Base-by-base conservation (phyloP, 2,329 filamentous ascomycete species). In the Huntiella abstrusa region DNA sequence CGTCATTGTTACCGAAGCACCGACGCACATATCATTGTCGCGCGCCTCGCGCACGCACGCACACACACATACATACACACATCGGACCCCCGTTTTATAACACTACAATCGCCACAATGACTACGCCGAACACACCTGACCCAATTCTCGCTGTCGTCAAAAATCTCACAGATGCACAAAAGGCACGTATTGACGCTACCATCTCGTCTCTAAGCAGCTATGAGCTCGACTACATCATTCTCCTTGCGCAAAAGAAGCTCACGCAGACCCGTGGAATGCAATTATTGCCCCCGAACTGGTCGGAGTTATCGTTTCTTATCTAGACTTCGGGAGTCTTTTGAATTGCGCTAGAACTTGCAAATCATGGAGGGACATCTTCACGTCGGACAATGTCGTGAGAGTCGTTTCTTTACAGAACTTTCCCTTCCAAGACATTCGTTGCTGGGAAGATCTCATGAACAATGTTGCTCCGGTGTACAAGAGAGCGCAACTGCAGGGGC, bases 371-470 rank as follows among this genome's bases (percentile, higher is more conserved):
- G 10, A n/a, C 13, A 15, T 34, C 13, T 43, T 43, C 16, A 33
- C 22, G 41, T 13, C 41, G 22, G 28, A n/a, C 5, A 5, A 13
- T n/a, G 28, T 43, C 1, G 28, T 43, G 7, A 28, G 41, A 4
- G 28, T n/a, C 6, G 5, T 43, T 7, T 15, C 33, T n/a, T 10
- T 7, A 5, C 7, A 11, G 6, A 15, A n/a, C 8, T 43, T 43
- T 34, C 41, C 41, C 8, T 43, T 43, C 16, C 41, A 43, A 8
- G 41, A 43, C 15, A 43, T 43, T 15, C 11, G 41, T n/a, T 13
- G 10, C 8, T 43, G 41, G 41, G 28, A 7, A 4, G 41, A 43
- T 17, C 13, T 43, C 4, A 11, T 33, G 4, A 13, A n/a, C 5
- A n/a, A 11, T 8, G 33, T 43, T 8, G 22, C 5, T 28, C 22